Percentiles rank a stretch among this genome's conserved stretches.
phyloP scores from a whole-genome alignment of 164 flowering plant species.

The Magnolia changhungtana region DNA sequence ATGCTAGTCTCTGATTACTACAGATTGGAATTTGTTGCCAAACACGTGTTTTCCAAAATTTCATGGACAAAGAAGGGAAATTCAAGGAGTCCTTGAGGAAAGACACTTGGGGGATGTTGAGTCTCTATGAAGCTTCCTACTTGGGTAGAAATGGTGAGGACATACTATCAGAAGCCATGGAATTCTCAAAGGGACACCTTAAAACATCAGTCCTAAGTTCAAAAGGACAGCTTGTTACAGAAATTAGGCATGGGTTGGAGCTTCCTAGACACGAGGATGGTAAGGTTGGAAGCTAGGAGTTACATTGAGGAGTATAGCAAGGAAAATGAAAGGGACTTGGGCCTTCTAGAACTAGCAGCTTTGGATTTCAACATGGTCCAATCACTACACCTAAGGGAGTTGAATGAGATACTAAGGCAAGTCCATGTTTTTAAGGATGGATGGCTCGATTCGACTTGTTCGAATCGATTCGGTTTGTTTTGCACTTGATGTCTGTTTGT shows the following conservation, averaged over 20 bases:
- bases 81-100: background rate
- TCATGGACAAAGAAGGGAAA: background rate
- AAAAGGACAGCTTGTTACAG: background rate
- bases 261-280: background rate
- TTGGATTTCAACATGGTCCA: constrained; percentile 1
- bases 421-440: background rate
- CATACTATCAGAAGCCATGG: background rate
- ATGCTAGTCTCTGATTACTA: too few species aligned
- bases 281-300: background rate
- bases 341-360: background rate
- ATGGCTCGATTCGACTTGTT: too few species aligned
- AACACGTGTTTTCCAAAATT: background rate
- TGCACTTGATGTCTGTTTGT: too few species aligned
- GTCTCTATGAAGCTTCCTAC: background rate
- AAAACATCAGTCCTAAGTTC: background rate
- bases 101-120: background rate
- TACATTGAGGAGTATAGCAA: background rate
- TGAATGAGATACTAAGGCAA: background rate
- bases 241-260: background rate
- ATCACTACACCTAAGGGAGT: background rate
- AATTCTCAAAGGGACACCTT: background rate
- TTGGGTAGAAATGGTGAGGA: background rate
- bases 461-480: too few species aligned
- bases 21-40: background rate
- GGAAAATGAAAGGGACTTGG: background rate